Conservation (phyloP, 108 stramenopile species). For the Cylindrotheca closterium region DNA sequence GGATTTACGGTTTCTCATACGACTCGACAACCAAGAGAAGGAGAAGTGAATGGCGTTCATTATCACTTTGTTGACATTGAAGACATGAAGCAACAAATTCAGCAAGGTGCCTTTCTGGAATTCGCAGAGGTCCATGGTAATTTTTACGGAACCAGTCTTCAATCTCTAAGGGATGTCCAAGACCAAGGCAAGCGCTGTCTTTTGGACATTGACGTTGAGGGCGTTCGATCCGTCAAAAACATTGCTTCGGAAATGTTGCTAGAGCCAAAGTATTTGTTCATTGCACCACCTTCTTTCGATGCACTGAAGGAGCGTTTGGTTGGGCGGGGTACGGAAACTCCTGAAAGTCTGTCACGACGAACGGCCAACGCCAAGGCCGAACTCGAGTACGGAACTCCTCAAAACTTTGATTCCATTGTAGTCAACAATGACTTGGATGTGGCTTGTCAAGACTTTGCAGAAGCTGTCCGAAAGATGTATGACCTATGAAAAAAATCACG, state of each 20-base stretch:
- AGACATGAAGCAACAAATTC: slow-evolving; percentile 25
- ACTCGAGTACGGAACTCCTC: slow-evolving; percentile 75
- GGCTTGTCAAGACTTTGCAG: slow-evolving; percentile 50
- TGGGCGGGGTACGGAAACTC: slow-evolving; percentile 85
- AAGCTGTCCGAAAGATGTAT: slow-evolving; percentile 45
- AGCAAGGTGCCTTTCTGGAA: slow-evolving; percentile 75
- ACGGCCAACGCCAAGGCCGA: slow-evolving; percentile 80
- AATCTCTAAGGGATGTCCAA: slow-evolving; percentile 64
- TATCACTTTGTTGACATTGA: slow-evolving; percentile 87
- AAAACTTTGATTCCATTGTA: slow-evolving; percentile 75
- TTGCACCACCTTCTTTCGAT: slow-evolving; percentile 92
- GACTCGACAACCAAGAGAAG: slow-evolving; percentile 85
- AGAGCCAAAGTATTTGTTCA: slow-evolving; percentile 83
- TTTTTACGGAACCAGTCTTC: slow-evolving; percentile 91
- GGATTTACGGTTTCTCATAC: slow-evolving; percentile 94
- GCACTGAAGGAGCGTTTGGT: slow-evolving; percentile 69
- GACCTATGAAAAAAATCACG: not conserved
- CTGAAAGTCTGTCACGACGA: slow-evolving; percentile 70
- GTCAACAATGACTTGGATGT: slow-evolving; percentile 87
- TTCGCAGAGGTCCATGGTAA: slow-evolving; percentile 96
- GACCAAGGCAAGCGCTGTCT: slow-evolving; percentile 71
- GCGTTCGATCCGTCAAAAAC: slow-evolving; percentile 65
- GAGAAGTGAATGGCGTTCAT: slow-evolving; percentile 85
- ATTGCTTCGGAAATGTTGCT: slow-evolving; percentile 18
- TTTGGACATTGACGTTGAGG: slow-evolving; percentile 94